These are phyloP conservation scores for Petunia hybrid DNA, from an alignment of 305 asterid genomes.

Conservation along the genomic window DNA sequence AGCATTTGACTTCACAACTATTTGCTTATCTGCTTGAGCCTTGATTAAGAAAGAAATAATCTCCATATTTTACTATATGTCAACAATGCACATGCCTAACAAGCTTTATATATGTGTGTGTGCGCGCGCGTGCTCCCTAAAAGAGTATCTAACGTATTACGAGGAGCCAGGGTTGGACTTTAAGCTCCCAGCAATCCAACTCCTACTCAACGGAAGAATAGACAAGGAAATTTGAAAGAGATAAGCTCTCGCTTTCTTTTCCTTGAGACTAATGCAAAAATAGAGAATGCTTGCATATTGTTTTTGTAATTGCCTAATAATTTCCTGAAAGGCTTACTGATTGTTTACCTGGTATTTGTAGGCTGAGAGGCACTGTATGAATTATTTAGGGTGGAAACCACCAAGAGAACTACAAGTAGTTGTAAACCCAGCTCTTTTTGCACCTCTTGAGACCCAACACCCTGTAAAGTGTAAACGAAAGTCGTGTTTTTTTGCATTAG, in stretches of 20 bases:
- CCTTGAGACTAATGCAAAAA: not conserved
- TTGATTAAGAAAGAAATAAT: too few species aligned
- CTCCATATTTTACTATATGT: too few species aligned
- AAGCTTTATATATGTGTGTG: too few species aligned
- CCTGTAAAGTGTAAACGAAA: slow-evolving; percentile 67
- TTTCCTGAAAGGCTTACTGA: slow-evolving; percentile 17
- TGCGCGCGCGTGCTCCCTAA: too few species aligned
- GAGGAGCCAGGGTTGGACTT: not conserved
- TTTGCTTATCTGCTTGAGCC: too few species aligned
- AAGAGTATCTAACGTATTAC: not conserved
- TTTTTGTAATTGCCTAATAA: slow-evolving; percentile 1
- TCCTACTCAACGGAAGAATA: slow-evolving; percentile 2
- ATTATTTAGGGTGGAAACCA: slow-evolving; percentile 52
- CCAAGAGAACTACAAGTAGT: slow-evolving; percentile 63
- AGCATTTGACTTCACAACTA: too few species aligned
- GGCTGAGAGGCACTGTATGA: slow-evolving; percentile 61
- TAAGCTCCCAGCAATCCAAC: not conserved
- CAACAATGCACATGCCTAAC: too few species aligned
- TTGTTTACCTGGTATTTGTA: slow-evolving; percentile 59
- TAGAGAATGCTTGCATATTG: not conserved
- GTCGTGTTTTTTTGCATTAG: slow-evolving; percentile 32
- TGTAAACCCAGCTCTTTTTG: slow-evolving; percentile 59
- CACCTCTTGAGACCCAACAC: slow-evolving; percentile 57
- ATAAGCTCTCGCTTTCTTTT: not conserved
- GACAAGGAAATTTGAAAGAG: not conserved